Base-by-base conservation (phyloP, 495 filamentous ascomycete genomes). In the Penicillium pancosmium region DNA sequence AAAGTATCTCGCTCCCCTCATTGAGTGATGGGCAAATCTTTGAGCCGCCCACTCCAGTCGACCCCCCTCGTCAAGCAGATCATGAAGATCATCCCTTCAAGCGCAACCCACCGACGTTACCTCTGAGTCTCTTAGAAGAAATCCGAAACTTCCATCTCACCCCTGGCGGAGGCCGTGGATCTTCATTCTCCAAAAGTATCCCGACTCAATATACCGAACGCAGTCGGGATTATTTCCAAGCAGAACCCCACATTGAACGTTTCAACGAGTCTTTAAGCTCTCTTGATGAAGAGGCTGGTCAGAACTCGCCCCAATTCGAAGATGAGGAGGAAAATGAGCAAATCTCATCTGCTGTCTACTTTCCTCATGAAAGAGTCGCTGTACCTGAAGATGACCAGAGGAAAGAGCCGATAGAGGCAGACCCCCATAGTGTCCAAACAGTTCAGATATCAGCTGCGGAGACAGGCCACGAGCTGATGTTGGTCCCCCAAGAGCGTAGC, bases 251-350 rank as follows among this genome's bases (percentile, higher is more conserved):
- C 51, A 52, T 60, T 21, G 60, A 69, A 36, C 33, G 62, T 11
- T 67, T 62, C 25, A 60, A 68, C 2, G 62, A 69, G 1, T 57
- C 64, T 1, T 54, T 72, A 0, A 69, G 66, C 50, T 67, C 67
- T 9, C 50, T 62, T 12, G 68, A 74, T 36, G 61, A 63, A 43
- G 70, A 66, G 55, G 68, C 68, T 27, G 65, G 62, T 50, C 68
- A 68, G 21, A 60, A 79, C 80, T 70, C 77, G 72, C 56, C 73
- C 72, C 52, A 80, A 83, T 65, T 67, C 46, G 89, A 90, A 53
- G 89, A 89, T 35, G 91, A 96, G 25, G 91, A 94, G 54, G 92
- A 91, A 43, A 90, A 92, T 69, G 94, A 98, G 67, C 91, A 96
- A 71, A 97, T 98, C 49, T 93, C 90, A 9, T 97, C 93, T 41